Base-by-base conservation (phyloP, 345 rosid genomes). In the Gossypium mustelinum region DNA sequence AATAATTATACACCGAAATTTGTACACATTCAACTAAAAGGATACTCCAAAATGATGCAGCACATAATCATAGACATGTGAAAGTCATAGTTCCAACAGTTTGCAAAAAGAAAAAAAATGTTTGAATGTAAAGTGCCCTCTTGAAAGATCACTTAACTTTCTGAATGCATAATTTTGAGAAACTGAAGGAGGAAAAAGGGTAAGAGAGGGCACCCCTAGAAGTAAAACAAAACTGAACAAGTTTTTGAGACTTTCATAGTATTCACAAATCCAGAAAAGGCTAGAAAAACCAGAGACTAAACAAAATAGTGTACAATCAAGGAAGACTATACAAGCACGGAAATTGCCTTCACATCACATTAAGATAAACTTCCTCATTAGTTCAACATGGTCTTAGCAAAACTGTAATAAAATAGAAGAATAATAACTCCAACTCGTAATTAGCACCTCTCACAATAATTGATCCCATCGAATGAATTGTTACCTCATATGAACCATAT, bases 401-500 rank as follows among this genome's bases (percentile, higher is more conserved):
- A 52, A 69, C 2, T 51, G 25, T 51, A 22, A 68, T 50, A 16
- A 59, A 24, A 59, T 59, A 24, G 16, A 22, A 59, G 63, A 7
- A 22, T 2, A 22, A 57, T 57, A 10, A 57, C 61, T 22, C 16
- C 4, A 8, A 57, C 24, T 22, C 34, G 16, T 13, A 57, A 50
- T 50, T 68, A 68, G 58, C 58, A 48, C 57, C 18, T 68, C 22
- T 25, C 8, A 50, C 4, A 50, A 51, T 25, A 51, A 69, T 50
- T 69, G 17, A 51, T 52, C 60, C 45, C 24, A 11, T 29, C 2
- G 24, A 70, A 13, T 74, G 59, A 27, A 48, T 54, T 20, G 59
- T 79, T 88, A 94, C 98, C 98, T 90, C 97, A 77, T 94, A 94
- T 45, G 98, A 92, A 79, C 98, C 98, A 82, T 94, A 94, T 56